Evolutionary conservation across 495 filamentous ascomycete species (phyloP), one percentile per base, ranked within the genome.

Genomic region (Paragyromitra xinjiangensis): DNA sequence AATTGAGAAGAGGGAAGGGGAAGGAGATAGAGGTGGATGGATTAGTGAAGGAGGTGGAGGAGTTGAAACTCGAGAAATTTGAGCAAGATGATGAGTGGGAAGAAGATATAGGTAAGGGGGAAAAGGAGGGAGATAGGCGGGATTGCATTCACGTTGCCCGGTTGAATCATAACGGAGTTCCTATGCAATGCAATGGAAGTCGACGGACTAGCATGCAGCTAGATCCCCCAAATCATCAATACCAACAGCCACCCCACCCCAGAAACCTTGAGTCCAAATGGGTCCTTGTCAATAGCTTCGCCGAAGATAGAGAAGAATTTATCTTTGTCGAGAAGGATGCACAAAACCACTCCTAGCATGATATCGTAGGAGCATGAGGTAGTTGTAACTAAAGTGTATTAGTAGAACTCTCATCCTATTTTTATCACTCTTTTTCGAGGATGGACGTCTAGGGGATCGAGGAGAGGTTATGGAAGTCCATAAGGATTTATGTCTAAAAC

Each of bases 251-350:
- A 12, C 16, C 26, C 48, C 3, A 39, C n/a, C 64, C 45, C 7
- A 50, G 48, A 16, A 68, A 68, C 6, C 34, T 6, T 8, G 40
- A 68, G 37, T 55, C 65, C 6, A 68, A 56, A 55, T 68, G 65
- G 65, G 16, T 68, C n/a, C 34, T 68, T 56, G 50, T 68, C 37
- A 68, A 68, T 26, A 19, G 42, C 11, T 44, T 44, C 12, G 29
- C 2, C 2, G 50, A 56, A 11, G 65, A 68, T n/a, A 5, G 50
- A 5, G 37, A 68, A 56, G 65, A 68, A 42, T 68, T 68, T 56
- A 42, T 68, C 14, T 67, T 68, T 12, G 50, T 68, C 24, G 65
- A 53, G 48, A 68, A 68, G 6, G 50, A 40, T 48, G 16, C 11
- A 7, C 51, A 42, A 14, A 67, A 67, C 16, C 14, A 11, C 2